Evolutionary conservation across 257 asterid genomes (phyloP).

Genomic region (Solanum bulbocastanum): DNA sequence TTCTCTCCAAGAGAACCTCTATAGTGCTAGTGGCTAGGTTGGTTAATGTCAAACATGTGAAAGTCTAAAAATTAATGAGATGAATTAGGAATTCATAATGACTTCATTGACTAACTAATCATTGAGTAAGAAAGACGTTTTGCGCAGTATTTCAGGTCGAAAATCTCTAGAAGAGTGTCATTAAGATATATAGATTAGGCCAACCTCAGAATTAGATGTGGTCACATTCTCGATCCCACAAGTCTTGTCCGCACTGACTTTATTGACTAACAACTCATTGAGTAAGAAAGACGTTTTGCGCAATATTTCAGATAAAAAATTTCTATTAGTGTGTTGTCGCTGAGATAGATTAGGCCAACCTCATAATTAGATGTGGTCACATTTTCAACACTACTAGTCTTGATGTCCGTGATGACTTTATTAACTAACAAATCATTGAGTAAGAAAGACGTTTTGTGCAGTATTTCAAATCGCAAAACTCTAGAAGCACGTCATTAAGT

Average conservation of each 20-base stretch:
- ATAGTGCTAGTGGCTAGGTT: background rate
- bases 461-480: background rate
- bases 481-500: background rate
- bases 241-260: background rate
- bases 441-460: background rate
- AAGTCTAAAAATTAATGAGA: background rate
- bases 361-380: background rate
- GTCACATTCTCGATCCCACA: background rate
- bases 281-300: background rate
- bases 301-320: fast-evolving
- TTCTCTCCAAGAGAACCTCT: background rate
- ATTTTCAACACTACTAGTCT: background rate
- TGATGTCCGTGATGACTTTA: background rate
- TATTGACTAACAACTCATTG: background rate
- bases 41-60: background rate
- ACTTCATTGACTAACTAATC: background rate
- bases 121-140: background rate
- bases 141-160: background rate
- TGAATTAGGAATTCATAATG: background rate
- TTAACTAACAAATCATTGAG: background rate
- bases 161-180: background rate
- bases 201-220: background rate
- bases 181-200: background rate
- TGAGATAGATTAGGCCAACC: background rate
- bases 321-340: background rate